Base-by-base conservation (phyloP, 306 rosid species). In the Pterocarpus santalinus region DNA sequence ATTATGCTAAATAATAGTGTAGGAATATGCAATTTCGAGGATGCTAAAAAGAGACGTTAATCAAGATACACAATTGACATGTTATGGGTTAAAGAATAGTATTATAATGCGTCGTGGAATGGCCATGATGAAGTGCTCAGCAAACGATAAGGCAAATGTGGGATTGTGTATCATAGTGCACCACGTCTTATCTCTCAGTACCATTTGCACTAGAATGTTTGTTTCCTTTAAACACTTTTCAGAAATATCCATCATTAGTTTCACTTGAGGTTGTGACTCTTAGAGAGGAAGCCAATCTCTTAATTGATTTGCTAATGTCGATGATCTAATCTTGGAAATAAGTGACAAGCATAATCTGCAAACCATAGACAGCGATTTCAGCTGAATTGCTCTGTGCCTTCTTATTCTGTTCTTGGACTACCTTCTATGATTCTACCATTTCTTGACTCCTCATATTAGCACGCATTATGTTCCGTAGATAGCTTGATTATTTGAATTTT, bases 31-130 rank as follows among this genome's bases (percentile, higher is more conserved):
- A 34, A 52, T 75, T 71, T 85, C 32, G 17, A 36, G 76, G 64
- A 71, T 13, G 34, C 80, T 5, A 41, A 58, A 66, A 56, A 14
- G 64, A 57, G 69, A 12, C 77, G 72, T 58, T 15, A 35, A 43
- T 51, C 49, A 14, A 75, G 55, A 75, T 32, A 41, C 34, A 56
- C 4, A 44, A 55, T 61, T 51, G 32, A 66, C 7, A 81, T 65
- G 83, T 72, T 72, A 78, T 85, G 84, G 83, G 75, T 74, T 65
- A 60, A 85, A 82, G 65, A 51, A 13, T 51, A 51, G 16, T 38
- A 47, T 39, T 64, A 32, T 66, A 34, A 53, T 83, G 72, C 16
- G 41, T 56, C 5, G 76, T 83, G 77, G 60, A 74, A 75, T 74
- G 69, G 63, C 41, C 58, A 69, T 69, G 56, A 75, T 84, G 65